Base-by-base conservation (phyloP, 2,329 filamentous ascomycete species). In the Ophiocordyceps australis region DNA sequence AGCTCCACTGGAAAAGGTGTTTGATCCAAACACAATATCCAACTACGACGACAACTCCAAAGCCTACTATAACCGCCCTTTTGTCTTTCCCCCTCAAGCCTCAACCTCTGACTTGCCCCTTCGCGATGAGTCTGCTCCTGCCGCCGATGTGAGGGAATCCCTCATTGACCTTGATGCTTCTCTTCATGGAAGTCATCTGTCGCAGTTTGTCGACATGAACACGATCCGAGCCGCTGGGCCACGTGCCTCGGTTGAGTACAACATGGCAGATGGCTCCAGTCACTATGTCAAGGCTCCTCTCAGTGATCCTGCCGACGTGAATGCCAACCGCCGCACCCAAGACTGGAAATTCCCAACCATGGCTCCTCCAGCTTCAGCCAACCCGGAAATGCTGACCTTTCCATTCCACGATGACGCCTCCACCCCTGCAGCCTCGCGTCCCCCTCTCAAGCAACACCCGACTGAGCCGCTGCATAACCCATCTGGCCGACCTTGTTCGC, bases 81-180 rank as follows among this genome's bases (percentile, higher is more conserved):
- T 57, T 15, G 51, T 52, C 3, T 46, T 51, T 1, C 46, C 46
- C 2, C 34, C 38, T 15, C n/a, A n/a, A n/a, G n/a, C n/a, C n/a
- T n/a, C n/a, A n/a, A n/a, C n/a, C n/a, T 71, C 66, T 0, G 69
- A 74, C 38, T 52, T 75, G 7, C 68, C 69, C 0, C 44, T 74
- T 2, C 55, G 68, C 15, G 58, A 74, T 31, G 59, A 71, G 36
- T 65, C 63, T 9, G 22, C 52, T 42, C 37, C 59, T 12, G 55
- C 43, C 39, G 55, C 35, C 43, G 45, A 61, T 4, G 56, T 73
- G n/a, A 52, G 65, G 28, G 68, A 74, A 38, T 72, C 69, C 1
- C 54, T 74, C 12, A 76, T 75, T 29, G 70, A 75, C 35, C 55
- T 75, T 7, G 71, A 74, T 32, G 63, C 58, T 3, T 72, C 67